Conservation (phyloP, 495 filamentous ascomycete genomes). For the Hyaloscypha bicolor region DNA sequence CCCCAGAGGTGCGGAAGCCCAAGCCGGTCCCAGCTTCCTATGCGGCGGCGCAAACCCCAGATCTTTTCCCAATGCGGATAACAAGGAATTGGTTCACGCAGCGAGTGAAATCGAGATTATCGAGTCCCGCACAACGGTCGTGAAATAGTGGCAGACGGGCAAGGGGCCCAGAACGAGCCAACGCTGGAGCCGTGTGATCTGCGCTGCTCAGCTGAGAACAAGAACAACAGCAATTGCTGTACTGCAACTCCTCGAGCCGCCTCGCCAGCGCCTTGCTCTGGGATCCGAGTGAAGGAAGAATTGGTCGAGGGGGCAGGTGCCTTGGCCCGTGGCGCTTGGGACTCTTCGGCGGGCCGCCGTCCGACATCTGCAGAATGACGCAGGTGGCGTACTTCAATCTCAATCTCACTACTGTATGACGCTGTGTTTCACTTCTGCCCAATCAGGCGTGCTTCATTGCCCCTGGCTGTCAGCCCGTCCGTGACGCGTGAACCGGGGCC, state of each 20-base stretch:
- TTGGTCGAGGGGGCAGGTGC: neutral
- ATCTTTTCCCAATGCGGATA: neutral
- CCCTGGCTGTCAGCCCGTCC: neutral
- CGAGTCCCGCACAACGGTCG: neutral
- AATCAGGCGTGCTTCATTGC: neutral
- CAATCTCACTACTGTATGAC: too few species aligned
- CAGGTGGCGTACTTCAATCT: neutral
- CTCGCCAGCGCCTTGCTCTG: neutral
- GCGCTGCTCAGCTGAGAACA: neutral
- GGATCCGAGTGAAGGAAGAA: neutral
- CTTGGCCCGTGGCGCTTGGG: neutral
- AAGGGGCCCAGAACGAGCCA: too few species aligned
- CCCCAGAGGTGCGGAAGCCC: neutral
- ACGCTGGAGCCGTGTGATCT: neutral
- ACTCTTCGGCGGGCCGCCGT: neutral
- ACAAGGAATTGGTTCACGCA: neutral
- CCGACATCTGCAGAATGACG: neutral
- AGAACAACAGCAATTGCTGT: neutral
- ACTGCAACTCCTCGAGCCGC: too few species aligned
- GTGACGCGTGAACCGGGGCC: too few species aligned
- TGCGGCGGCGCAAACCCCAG: neutral
- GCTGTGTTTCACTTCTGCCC: neutral
- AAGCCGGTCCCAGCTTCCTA: neutral
- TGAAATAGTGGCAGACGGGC: too few species aligned
- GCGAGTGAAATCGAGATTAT: neutral